Evolutionary conservation across 73 alveolate species (phyloP).

Genomic region (Halteria grandinella): DNA sequence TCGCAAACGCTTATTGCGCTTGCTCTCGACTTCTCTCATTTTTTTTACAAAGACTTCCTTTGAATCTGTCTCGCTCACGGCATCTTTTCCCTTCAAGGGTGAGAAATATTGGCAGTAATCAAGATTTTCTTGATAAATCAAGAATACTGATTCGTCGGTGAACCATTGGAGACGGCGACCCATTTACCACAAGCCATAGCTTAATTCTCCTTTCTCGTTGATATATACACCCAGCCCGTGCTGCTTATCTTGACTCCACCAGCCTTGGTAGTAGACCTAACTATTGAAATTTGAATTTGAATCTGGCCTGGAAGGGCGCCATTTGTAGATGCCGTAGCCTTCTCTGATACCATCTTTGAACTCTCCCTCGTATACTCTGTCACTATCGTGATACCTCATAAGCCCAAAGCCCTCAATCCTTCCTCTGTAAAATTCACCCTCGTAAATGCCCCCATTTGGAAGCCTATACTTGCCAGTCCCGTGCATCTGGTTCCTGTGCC

Average conservation of each 20-base stretch:
- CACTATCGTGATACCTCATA: too few species aligned
- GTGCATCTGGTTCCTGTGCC: background rate
- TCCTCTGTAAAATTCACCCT: too few species aligned
- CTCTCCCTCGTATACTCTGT: constrained; percentile 20
- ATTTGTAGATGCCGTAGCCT: constrained; percentile 42
- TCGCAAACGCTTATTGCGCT: too few species aligned
- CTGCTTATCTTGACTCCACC: constrained; percentile 38
- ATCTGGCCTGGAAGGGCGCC: too few species aligned
- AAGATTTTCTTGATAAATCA: background rate
- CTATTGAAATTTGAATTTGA: constrained; percentile 3
- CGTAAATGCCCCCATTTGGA: constrained; percentile 16
- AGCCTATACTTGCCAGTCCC: constrained; percentile 21
- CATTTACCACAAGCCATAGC: constrained; percentile 40
- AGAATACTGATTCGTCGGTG: background rate
- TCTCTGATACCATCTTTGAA: constrained; percentile 22
- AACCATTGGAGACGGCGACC: constrained; percentile 40
- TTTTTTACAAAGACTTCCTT: too few species aligned
- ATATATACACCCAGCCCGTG: constrained; percentile 47
- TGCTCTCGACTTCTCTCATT: too few species aligned
- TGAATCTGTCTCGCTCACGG: too few species aligned
- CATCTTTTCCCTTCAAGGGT: too few species aligned
- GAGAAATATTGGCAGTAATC: constrained; percentile 2
- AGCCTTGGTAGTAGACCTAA: too few species aligned
- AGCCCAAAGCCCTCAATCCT: too few species aligned
- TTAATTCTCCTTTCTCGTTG: background rate